These are phyloP conservation scores for Fusarium sp. DNA, from an alignment of 2,329 filamentous ascomycete genomes.

Conservation along the genomic window DNA sequence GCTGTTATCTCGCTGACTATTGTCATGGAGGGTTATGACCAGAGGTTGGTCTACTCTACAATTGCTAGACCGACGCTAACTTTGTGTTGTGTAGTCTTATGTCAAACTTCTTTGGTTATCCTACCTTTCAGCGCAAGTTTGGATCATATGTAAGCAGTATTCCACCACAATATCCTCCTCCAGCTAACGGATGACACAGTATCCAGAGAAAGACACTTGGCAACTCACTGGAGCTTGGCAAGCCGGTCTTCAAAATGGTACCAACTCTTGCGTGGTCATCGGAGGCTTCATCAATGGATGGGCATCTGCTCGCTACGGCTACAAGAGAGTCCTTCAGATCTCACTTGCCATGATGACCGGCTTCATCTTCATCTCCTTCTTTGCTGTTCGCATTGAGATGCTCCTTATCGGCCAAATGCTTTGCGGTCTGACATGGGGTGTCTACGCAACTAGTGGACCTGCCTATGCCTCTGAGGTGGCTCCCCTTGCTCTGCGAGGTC, in stretches of 20 bases:
- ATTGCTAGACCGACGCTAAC: not conserved
- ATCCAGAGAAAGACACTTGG: slow-evolving; percentile 31
- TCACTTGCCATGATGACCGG: slow-evolving; percentile 49
- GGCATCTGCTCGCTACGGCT: slow-evolving; percentile 34
- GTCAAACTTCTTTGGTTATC: slow-evolving; percentile 39
- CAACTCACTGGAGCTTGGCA: slow-evolving; percentile 36
- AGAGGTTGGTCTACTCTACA: slow-evolving; percentile 11
- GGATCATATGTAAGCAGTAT: slow-evolving; percentile 14
- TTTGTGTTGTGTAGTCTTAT: slow-evolving; percentile 10
- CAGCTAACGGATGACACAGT: slow-evolving; percentile 5
- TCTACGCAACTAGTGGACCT: slow-evolving; percentile 54
- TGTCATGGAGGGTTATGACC: slow-evolving; percentile 42
- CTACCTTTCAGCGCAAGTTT: slow-evolving; percentile 34
- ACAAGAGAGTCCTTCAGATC: slow-evolving; percentile 59
- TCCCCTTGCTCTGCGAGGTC: slow-evolving; percentile 52
- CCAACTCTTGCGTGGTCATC: slow-evolving; percentile 30
- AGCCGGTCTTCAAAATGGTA: slow-evolving; percentile 23
- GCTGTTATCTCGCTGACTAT: slow-evolving; percentile 34
- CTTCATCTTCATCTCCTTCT: slow-evolving; percentile 47
- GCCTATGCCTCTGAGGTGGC: slow-evolving; percentile 57
- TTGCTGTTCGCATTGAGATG: slow-evolving; percentile 48
- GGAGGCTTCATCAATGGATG: slow-evolving; percentile 38
- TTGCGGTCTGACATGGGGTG: slow-evolving; percentile 54
- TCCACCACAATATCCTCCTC: too few species aligned
- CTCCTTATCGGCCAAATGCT: slow-evolving; percentile 57